Conservation (phyloP, 2,329 filamentous ascomycete species). For the Trichoderma sp. region DNA sequence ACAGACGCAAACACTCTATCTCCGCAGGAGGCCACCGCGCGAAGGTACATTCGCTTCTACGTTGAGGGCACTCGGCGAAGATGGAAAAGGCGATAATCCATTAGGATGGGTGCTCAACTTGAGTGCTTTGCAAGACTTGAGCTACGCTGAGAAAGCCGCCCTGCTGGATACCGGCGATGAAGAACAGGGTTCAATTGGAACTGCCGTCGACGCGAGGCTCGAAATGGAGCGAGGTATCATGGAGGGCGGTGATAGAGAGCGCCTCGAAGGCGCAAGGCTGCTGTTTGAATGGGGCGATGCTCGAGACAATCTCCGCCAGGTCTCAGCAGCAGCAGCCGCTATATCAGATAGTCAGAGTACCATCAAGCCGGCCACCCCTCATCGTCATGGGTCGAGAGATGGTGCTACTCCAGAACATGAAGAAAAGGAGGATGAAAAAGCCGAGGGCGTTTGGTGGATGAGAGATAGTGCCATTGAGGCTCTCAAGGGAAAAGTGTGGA, state of each 20-base stretch:
- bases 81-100: slow-evolving; percentile 45
- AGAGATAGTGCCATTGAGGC: slow-evolving; percentile 58
- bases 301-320: slow-evolving; percentile 43
- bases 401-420: slow-evolving; percentile 26
- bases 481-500: slow-evolving; percentile 59
- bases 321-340: slow-evolving; percentile 24
- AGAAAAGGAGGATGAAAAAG: slow-evolving; percentile 33
- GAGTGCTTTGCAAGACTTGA: slow-evolving; percentile 57
- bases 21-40: slow-evolving; percentile 70
- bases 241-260: slow-evolving; percentile 46
- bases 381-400: slow-evolving; percentile 29
- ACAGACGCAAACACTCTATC: slow-evolving; percentile 71
- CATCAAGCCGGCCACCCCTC: slow-evolving; percentile 37
- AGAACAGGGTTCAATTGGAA: slow-evolving; percentile 53
- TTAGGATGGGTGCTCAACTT: slow-evolving; percentile 78
- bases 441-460: slow-evolving; percentile 56
- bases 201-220: slow-evolving; percentile 70
- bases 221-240: slow-evolving; percentile 60
- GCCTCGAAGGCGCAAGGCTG: slow-evolving; percentile 54
- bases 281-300: slow-evolving; percentile 62
- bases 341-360: slow-evolving; percentile 44
- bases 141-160: slow-evolving; percentile 67
- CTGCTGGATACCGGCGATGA: slow-evolving; percentile 59
- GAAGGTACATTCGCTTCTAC: slow-evolving; percentile 75
- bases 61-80: slow-evolving; percentile 68